phyloP scores from a whole-genome alignment of 208 protist species.

The Tritrichomonas foetus region DNA sequence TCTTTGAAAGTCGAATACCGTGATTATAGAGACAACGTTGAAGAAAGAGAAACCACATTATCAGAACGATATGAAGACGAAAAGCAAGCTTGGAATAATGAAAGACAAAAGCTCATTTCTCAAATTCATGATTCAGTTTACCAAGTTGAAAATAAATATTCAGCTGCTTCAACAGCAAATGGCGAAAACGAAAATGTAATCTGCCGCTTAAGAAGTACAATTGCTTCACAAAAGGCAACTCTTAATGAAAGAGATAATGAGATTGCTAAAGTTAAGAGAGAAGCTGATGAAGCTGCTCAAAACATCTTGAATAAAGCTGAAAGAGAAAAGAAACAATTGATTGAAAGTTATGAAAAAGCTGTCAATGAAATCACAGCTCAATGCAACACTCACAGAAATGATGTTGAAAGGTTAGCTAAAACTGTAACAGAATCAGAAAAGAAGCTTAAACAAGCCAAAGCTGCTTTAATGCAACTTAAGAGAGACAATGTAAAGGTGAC shows the following conservation, averaged over 20 bases:
- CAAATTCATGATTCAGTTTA: background rate
- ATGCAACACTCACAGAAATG: background rate
- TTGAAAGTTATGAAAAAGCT: conserved; percentile 4
- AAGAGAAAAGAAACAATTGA: background rate
- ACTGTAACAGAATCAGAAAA: background rate
- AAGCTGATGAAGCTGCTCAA: background rate
- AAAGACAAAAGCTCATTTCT: background rate
- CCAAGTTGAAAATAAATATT: background rate
- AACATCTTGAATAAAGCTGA: background rate
- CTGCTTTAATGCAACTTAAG: background rate
- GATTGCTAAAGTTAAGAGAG: background rate
- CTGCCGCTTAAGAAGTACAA: background rate
- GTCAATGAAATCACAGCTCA: background rate
- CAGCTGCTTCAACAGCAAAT: no score
- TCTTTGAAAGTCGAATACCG: background rate
- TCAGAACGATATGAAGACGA: background rate
- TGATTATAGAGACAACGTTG: no score
- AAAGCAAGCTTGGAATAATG: background rate
- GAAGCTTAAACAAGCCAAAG: background rate
- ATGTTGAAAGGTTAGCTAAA: background rate
- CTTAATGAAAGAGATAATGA: background rate
- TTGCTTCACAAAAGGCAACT: background rate
- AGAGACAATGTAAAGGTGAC: background rate
- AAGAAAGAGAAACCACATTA: background rate
- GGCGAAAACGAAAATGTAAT: no score